Evolutionary conservation across 2,329 filamentous ascomycete genomes (phyloP).

Genomic region (Pyrenophora tritici-repentis): DNA sequence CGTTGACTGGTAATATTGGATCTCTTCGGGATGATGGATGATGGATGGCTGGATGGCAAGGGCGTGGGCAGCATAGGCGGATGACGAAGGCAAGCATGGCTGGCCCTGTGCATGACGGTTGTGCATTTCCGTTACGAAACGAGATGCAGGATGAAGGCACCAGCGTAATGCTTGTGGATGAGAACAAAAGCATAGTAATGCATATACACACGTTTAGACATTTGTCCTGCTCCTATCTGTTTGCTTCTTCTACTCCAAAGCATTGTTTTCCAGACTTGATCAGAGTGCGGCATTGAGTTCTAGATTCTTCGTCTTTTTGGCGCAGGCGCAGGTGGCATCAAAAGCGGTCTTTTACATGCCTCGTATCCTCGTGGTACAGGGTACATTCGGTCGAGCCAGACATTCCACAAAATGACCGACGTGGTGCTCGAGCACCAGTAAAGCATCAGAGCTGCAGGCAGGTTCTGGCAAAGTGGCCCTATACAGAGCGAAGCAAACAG

Average conservation of each 20-base stretch:
- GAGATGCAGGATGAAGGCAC: no score
- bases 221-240: no score
- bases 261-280: no score
- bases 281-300: background rate
- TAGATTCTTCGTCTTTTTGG: conserved; percentile 10
- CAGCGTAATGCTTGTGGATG: no score
- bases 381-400: conserved; percentile 39
- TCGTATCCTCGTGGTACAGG: conserved; percentile 31
- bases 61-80: no score
- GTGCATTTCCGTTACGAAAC: no score
- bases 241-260: no score
- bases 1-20: conserved; percentile 1
- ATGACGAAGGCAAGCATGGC: no score
- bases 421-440: conserved; percentile 47
- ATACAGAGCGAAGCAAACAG: conserved; percentile 42
- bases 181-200: no score
- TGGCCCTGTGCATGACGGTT: no score
- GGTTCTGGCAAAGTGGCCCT: conserved; percentile 37
- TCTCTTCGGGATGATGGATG: background rate
- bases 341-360: conserved; percentile 37
- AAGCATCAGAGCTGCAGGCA: conserved; percentile 51
- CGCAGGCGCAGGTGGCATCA: conserved; percentile 22
- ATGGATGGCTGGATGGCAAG: background rate
- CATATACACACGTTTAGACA: background rate
- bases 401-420: conserved; percentile 43